phyloP scores from a whole-genome alignment of 129 eudicot species.

The Dittrichia graveolens region DNA sequence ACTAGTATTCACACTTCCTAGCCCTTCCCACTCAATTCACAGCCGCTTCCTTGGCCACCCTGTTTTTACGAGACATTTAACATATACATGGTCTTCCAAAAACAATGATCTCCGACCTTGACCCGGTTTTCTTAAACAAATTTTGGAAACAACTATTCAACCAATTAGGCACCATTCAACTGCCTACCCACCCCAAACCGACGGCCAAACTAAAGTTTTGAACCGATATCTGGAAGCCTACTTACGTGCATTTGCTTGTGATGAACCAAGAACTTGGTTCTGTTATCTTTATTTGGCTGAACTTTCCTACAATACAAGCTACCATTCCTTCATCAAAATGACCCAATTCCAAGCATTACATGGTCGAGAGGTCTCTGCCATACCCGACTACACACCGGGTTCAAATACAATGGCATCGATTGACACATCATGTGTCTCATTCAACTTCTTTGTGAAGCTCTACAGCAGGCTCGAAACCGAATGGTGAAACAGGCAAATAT shows the following conservation, averaged over 20 bases:
- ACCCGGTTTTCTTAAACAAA: background rate
- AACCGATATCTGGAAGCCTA: background rate
- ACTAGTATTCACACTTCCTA: background rate
- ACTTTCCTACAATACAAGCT: background rate
- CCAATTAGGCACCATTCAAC: background rate
- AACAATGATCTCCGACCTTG: too few relatives aligned
- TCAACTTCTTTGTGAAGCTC: too few relatives aligned
- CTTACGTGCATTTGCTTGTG: background rate
- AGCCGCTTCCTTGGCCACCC: background rate
- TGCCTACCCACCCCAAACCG: background rate
- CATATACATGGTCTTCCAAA: slow-evolving; percentile 1
- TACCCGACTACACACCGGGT: background rate
- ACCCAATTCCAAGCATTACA: background rate
- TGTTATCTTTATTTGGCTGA: background rate
- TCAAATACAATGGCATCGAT: too few relatives aligned
- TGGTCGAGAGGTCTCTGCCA: background rate
- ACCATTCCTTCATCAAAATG: background rate
- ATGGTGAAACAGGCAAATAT: too few relatives aligned
- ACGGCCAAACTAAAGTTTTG: background rate
- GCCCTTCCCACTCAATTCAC: background rate
- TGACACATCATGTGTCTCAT: too few relatives aligned
- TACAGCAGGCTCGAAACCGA: too few relatives aligned
- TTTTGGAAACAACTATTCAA: too few relatives aligned
- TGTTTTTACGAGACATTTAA: background rate
- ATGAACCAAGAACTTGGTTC: background rate